Percentiles rank a stretch among this genome's conserved stretches.
These are phyloP conservation scores for Tanozyma kutaoensis DNA, from an alignment of 805 yeast species.

Conservation along the genomic window DNA sequence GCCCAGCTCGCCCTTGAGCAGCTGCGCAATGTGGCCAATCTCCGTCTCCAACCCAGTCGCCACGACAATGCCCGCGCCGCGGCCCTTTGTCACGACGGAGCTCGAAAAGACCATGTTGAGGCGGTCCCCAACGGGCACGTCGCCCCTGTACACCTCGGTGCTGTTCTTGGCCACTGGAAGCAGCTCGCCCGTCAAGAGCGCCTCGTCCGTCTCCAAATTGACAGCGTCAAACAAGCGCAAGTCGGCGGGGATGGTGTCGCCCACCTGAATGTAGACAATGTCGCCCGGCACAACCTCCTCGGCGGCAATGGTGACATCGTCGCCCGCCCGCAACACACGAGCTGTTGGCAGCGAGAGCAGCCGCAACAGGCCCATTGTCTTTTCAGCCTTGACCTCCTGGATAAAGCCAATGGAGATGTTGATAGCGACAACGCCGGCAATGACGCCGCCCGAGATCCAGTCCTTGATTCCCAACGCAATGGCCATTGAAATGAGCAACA, in stretches of 20 bases:
- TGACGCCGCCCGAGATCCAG: conserved; percentile 77
- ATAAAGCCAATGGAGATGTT: conserved; percentile 55
- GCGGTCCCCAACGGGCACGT: conserved; percentile 59
- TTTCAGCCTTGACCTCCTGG: conserved; percentile 65
- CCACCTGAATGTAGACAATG: conserved; percentile 46
- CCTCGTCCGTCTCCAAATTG: conserved; percentile 64
- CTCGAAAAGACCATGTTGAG: conserved; percentile 61
- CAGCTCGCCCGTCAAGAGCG: conserved; percentile 54
- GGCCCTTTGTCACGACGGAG: conserved; percentile 58
- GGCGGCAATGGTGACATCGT: conserved; percentile 42
- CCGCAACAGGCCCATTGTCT: conserved; percentile 64
- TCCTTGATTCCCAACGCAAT: conserved; percentile 63
- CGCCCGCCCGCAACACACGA: conserved; percentile 47
- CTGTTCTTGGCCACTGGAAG: conserved; percentile 48
- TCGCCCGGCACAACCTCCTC: conserved; percentile 66
- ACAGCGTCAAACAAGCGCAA: conserved; percentile 40
- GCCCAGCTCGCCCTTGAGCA: conserved; percentile 21
- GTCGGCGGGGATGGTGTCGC: conserved; percentile 72
- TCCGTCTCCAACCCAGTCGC: conserved; percentile 62
- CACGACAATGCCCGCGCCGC: conserved; percentile 57
- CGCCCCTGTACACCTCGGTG: conserved; percentile 21
- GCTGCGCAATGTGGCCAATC: conserved; percentile 57
- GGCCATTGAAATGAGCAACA: conserved; percentile 52
- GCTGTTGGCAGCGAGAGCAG: conserved; percentile 63
- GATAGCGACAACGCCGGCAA: conserved; percentile 49